These are phyloP conservation scores for Dactylella cylindrospora DNA, from an alignment of 2,329 filamentous ascomycete species.

Conservation along the genomic window DNA sequence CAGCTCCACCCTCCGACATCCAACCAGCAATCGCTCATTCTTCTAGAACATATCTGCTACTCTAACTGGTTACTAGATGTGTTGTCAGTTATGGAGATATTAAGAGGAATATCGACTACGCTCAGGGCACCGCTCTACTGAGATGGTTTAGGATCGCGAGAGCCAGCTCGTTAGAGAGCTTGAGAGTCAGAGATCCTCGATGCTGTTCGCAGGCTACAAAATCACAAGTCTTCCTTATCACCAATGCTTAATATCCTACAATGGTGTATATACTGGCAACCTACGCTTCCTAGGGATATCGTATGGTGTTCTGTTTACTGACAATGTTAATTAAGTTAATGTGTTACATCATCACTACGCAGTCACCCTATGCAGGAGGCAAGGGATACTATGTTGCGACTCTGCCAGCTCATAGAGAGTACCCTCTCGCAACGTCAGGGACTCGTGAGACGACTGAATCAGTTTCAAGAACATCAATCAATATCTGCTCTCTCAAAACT, in stretches of 20 bases:
- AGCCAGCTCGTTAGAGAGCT: constrained; percentile 16
- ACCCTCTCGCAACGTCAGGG: background rate
- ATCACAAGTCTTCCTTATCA: constrained; percentile 15
- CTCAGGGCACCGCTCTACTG: background rate
- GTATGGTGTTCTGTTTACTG: background rate
- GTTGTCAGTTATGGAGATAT: constrained; percentile 19
- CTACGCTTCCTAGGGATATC: background rate
- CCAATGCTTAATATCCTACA: constrained; percentile 22
- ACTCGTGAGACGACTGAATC: background rate
- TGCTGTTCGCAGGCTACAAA: constrained; percentile 8
- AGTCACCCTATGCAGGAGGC: constrained; percentile 21
- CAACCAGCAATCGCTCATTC: constrained; percentile 1
- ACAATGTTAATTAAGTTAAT: background rate
- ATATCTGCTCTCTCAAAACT: constrained; percentile 4
- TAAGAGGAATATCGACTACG: constrained; percentile 11
- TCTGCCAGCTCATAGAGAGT: background rate
- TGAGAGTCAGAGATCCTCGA: constrained; percentile 17
- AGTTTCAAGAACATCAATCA: background rate
- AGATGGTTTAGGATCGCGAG: constrained; percentile 6
- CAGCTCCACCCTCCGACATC: background rate
- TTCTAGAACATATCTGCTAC: constrained; percentile 14
- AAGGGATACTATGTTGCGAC: background rate
- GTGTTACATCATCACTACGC: background rate
- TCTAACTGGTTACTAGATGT: constrained; percentile 8
- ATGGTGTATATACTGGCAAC: background rate